These are phyloP conservation scores for Mortierella sp. DNA, from an alignment of 371 early-diverging fungal genomes.

Conservation along the genomic window DNA sequence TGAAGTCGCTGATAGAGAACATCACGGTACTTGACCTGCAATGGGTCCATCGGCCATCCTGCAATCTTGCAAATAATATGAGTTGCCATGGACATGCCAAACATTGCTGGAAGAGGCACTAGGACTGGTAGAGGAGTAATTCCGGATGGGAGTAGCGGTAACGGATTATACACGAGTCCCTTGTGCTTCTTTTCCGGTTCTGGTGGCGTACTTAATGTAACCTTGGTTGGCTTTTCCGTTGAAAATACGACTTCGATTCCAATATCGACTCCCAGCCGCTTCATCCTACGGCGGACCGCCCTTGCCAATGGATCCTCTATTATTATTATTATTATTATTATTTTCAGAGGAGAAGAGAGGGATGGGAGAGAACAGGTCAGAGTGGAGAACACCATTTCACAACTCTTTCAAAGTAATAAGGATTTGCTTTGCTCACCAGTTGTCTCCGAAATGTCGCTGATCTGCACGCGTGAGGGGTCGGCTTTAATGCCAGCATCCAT, in stretches of 20 bases:
- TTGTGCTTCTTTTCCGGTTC: neutral
- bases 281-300: constrained; percentile 34
- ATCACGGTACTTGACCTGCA: constrained; percentile 28
- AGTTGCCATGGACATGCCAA: constrained; percentile 49
- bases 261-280: constrained; percentile 28
- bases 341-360: neutral
- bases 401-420: too few relatives aligned
- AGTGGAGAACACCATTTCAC: too few relatives aligned
- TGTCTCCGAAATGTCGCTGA: constrained; percentile 45
- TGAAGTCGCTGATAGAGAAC: constrained; percentile 40
- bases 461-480: constrained; percentile 41
- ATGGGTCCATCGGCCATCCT: constrained; percentile 38
- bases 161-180: too few relatives aligned
- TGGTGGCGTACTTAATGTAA: neutral
- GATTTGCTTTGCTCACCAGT: constrained; percentile 14
- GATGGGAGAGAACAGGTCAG: too few relatives aligned
- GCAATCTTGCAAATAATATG: constrained; percentile 44
- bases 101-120: constrained; percentile 39
- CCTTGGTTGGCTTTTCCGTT: constrained; percentile 29
- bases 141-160: too few relatives aligned
- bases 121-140: constrained; percentile 12
- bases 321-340: too few relatives aligned
- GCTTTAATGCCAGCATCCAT: constrained; percentile 42
- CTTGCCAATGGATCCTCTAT: constrained; percentile 41
- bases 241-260: constrained; percentile 43